Percentiles rank a stretch among this genome's conserved stretches.
phyloP scores from a whole-genome alignment of 352 stramenopile genomes.

The Pythium scleroteichum region DNA sequence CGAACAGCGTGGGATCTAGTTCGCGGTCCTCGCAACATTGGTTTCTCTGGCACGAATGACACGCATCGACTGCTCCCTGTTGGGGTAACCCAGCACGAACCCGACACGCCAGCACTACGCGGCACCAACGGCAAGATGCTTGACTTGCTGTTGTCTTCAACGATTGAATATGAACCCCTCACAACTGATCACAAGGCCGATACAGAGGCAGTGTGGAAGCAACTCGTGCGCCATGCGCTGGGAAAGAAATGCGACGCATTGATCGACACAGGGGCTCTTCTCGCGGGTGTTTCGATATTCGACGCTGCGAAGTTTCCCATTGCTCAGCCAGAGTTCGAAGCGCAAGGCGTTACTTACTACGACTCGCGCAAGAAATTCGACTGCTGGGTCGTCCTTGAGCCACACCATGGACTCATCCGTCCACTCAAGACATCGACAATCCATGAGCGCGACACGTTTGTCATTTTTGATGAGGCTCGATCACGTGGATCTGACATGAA shows the following conservation, averaged over 20 bases:
- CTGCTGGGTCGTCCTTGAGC: constrained; percentile 82
- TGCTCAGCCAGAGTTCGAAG: constrained; percentile 22
- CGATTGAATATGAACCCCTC: constrained; percentile 39
- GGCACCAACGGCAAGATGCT: constrained; percentile 90
- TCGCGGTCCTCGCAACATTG: constrained; percentile 53
- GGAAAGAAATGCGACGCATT: background rate
- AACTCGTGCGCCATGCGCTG: background rate
- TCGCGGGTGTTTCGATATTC: constrained; percentile 63
- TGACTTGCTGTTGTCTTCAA: constrained; percentile 55
- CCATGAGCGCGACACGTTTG: constrained; percentile 82
- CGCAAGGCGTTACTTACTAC: constrained; percentile 78
- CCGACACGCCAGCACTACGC: constrained; percentile 45
- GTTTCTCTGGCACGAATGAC: constrained; percentile 91
- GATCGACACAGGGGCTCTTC: constrained; percentile 85
- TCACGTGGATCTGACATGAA: constrained; percentile 91
- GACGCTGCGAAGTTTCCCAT: constrained; percentile 58
- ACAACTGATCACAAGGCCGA: background rate
- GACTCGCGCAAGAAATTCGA: constrained; percentile 51
- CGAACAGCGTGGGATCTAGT: constrained; percentile 86
- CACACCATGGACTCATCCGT: constrained; percentile 39
- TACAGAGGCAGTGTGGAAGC: background rate
- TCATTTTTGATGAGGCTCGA: constrained; percentile 90
- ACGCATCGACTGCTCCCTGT: constrained; percentile 79
- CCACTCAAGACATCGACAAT: constrained; percentile 69
- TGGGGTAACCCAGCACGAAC: constrained; percentile 64